A percentile compares a stretch with the other conserved stretches of the same genome.
Evolutionary conservation across 2,329 filamentous ascomycete species (phyloP).

Genomic region (Xylariaceae sp.): DNA sequence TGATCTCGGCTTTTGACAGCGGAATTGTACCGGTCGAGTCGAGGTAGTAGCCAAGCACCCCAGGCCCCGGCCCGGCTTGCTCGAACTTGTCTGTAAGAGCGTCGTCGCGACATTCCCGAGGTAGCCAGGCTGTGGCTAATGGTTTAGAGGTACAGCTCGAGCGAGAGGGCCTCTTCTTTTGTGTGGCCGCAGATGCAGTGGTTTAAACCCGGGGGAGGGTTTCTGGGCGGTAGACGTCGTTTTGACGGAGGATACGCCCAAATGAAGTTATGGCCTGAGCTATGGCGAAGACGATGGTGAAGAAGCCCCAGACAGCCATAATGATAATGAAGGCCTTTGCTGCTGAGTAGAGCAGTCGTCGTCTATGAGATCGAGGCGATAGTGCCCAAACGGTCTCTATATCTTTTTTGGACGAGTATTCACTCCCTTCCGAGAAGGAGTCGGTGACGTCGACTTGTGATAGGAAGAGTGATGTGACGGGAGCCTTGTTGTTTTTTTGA

Average conservation of each 20-base stretch:
- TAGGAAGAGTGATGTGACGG: background rate
- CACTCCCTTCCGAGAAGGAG: background rate
- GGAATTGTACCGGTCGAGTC: conserved; percentile 2
- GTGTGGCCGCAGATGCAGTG: background rate
- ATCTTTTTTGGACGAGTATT: background rate
- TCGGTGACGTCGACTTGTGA: background rate
- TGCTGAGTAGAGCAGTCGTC: background rate
- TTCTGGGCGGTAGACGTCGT: background rate
- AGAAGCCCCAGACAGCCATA: background rate
- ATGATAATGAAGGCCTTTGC: background rate
- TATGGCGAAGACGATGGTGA: background rate
- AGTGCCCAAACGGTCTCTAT: background rate
- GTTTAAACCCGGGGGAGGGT: background rate
- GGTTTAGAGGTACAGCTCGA: conserved; percentile 1
- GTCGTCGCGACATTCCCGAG: background rate
- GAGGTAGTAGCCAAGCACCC: conserved; percentile 1
- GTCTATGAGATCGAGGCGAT: background rate
- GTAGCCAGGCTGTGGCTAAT: background rate
- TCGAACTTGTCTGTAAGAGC: conserved; percentile 9
- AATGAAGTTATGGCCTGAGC: background rate
- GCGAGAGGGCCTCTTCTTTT: background rate
- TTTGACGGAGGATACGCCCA: background rate
- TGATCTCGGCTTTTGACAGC: background rate
- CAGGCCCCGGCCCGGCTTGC: background rate
- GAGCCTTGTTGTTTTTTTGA: background rate